Evolutionary conservation across 2,329 filamentous ascomycete genomes (phyloP).

Genomic region (Cladosporium sp.): DNA sequence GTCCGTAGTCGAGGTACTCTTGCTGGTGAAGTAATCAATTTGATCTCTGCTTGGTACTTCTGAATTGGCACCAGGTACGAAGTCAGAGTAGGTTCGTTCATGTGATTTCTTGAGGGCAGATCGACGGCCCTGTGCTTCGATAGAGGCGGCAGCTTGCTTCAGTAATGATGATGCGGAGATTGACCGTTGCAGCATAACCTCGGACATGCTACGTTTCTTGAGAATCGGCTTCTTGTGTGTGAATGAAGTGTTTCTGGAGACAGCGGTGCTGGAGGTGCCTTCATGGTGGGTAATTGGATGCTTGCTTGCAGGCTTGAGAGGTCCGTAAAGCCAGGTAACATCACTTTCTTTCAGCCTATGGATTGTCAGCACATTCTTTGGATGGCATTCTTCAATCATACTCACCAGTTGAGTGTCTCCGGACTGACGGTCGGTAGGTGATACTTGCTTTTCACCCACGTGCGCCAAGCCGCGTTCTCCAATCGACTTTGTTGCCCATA

Average conservation of each 20-base stretch:
- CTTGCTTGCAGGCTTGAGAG: conserved; percentile 68
- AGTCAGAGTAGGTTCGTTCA: conserved; percentile 61
- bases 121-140: conserved; percentile 68
- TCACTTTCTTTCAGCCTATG: conserved; percentile 91
- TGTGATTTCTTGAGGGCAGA: conserved; percentile 79
- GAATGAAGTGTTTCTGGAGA: conserved; percentile 63
- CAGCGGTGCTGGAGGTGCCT: conserved; percentile 48
- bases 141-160: conserved; percentile 80
- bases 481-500: conserved; percentile 77
- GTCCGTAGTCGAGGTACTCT: conserved; percentile 63
- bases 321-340: conserved; percentile 95
- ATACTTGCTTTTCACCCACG: conserved; percentile 91
- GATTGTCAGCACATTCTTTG: conserved; percentile 28
- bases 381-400: conserved; percentile 17
- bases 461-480: conserved; percentile 96
- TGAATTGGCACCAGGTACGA: conserved; percentile 57
- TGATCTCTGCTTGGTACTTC: conserved; percentile 58
- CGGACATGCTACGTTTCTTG: conserved; percentile 94
- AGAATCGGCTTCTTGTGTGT: conserved; percentile 84
- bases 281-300: conserved; percentile 46
- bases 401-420: conserved; percentile 88
- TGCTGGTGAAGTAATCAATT: conserved; percentile 56
- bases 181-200: conserved; percentile 87
- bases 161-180: conserved; percentile 82
- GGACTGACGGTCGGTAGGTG: conserved; percentile 81